phyloP scores from a whole-genome alignment of 306 rosid genomes.

The Trifolium subterraneum region DNA sequence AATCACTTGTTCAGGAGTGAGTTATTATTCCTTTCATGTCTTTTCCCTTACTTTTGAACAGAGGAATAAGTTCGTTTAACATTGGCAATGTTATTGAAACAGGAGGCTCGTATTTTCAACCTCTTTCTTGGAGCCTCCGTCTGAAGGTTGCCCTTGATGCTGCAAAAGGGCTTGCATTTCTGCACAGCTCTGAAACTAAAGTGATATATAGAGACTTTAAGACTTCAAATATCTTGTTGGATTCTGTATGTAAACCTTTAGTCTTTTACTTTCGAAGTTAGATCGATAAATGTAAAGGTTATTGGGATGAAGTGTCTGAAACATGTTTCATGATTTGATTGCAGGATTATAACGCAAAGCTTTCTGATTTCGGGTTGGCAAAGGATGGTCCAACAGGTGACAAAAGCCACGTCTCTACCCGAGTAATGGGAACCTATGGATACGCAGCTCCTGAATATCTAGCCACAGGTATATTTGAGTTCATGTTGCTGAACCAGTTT shows the following conservation, averaged over 20 bases:
- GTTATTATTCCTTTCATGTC: conserved; percentile 26
- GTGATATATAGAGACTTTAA: conserved; percentile 73
- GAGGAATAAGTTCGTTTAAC: conserved; percentile 9
- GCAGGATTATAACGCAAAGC: conserved; percentile 64
- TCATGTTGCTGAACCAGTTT: conserved; percentile 5
- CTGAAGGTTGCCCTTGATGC: conserved; percentile 76
- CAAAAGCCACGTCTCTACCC: conserved; percentile 64
- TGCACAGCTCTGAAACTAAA: conserved; percentile 59
- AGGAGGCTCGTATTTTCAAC: conserved; percentile 79
- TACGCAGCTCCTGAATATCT: conserved; percentile 78
- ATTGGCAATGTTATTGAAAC: conserved; percentile 24
- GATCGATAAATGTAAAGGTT: conserved; percentile 3
- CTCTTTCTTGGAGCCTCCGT: conserved; percentile 74
- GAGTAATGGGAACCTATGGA: conserved; percentile 66
- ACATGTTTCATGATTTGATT: conserved; percentile 30
- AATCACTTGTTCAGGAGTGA: conserved; percentile 74
- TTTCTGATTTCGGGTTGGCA: conserved; percentile 74
- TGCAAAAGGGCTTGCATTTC: conserved; percentile 78
- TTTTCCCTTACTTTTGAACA: conserved; percentile 3
- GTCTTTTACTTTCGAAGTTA: conserved; percentile 15
- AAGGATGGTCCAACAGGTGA: conserved; percentile 70
- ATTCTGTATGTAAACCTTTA: conserved; percentile 55
- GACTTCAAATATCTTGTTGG: conserved; percentile 70
- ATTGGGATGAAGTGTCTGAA: conserved; percentile 23
- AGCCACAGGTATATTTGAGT: conserved; percentile 53